Conservation (phyloP, 2,329 filamentous ascomycete species). For the Exophiala lecanii-corni region DNA sequence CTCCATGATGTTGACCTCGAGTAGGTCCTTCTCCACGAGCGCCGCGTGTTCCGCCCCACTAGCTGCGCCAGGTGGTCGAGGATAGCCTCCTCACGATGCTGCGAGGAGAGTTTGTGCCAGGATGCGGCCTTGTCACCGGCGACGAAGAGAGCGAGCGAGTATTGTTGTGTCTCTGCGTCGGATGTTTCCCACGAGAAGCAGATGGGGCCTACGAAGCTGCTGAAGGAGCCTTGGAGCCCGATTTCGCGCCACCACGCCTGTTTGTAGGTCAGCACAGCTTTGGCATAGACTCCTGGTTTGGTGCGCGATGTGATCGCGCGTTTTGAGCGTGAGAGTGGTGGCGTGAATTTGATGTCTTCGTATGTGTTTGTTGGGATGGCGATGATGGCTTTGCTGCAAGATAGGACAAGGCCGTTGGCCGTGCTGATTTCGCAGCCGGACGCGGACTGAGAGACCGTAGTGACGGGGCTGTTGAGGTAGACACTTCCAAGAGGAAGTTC, state of each 20-base stretch:
- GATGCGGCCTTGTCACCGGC: conserved; percentile 33
- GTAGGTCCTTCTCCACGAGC: conserved; percentile 27
- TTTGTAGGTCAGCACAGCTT: conserved; percentile 39
- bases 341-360: conserved; percentile 44
- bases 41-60: conserved; percentile 8
- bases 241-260: conserved; percentile 35
- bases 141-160: conserved; percentile 39
- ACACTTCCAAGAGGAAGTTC: conserved; percentile 15
- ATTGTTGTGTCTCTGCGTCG: conserved; percentile 23
- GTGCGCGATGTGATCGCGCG: conserved; percentile 28
- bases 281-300: conserved; percentile 35
- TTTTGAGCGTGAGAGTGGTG: conserved; percentile 33
- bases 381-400: conserved; percentile 42
- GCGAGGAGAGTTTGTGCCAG: conserved; percentile 27
- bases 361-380: conserved; percentile 49
- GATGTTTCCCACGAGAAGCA: conserved; percentile 44
- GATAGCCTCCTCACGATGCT: conserved; percentile 9
- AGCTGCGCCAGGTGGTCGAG: conserved; percentile 17
- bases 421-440: conserved; percentile 30
- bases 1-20: conserved; percentile 34
- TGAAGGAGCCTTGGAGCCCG: conserved; percentile 38
- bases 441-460: conserved; percentile 29
- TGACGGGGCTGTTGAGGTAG: conserved; percentile 12
- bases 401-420: conserved; percentile 27
- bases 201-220: conserved; percentile 37